phyloP scores from a whole-genome alignment of 768 basidiomycete species.

The Pleurotus cornucopiae region DNA sequence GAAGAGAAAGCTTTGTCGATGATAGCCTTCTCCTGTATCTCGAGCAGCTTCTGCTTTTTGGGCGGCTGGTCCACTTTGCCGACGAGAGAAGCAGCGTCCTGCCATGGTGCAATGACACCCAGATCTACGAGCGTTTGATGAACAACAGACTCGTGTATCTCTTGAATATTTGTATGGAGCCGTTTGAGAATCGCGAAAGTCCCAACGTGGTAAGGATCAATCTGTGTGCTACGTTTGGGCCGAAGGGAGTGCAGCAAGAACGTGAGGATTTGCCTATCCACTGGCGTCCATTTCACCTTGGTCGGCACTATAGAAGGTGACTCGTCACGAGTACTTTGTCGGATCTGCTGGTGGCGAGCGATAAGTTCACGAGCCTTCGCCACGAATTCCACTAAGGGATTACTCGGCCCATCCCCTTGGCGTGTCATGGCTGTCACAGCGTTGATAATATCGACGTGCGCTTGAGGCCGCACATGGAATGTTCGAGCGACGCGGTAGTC shows the following conservation, averaged over 20 bases:
- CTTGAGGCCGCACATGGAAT: conserved; percentile 62
- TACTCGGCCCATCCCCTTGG: conserved; percentile 17
- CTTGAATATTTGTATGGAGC: conserved; percentile 34
- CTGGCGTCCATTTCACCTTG: conserved; percentile 38
- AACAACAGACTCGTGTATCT: conserved; percentile 29
- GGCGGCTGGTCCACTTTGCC: conserved; percentile 31
- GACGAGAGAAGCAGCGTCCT: conserved; percentile 50
- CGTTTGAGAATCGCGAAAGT: conserved; percentile 55
- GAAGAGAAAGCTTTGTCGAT: conserved; percentile 23
- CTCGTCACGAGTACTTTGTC: conserved; percentile 24
- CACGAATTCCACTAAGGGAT: conserved; percentile 44
- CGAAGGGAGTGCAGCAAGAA: conserved; percentile 57
- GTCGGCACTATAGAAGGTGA: conserved; percentile 22
- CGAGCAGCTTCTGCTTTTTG: conserved; percentile 21
- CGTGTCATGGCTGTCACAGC: conserved; percentile 46
- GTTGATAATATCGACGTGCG: conserved; percentile 49
- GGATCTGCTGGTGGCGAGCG: conserved; percentile 23
- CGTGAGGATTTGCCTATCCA: conserved; percentile 54
- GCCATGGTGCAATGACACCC: conserved; percentile 80
- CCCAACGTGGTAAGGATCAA: conserved; percentile 56
- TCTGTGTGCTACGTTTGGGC: conserved; percentile 42
- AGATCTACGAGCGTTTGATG: conserved; percentile 59
- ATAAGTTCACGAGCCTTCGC: conserved; percentile 44
- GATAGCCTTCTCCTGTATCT: conserved; percentile 21
- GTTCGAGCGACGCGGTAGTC: conserved; percentile 42